Evolutionary conservation across 305 asterid genomes (phyloP).

Genomic region (Fraxinus angustifolia): DNA sequence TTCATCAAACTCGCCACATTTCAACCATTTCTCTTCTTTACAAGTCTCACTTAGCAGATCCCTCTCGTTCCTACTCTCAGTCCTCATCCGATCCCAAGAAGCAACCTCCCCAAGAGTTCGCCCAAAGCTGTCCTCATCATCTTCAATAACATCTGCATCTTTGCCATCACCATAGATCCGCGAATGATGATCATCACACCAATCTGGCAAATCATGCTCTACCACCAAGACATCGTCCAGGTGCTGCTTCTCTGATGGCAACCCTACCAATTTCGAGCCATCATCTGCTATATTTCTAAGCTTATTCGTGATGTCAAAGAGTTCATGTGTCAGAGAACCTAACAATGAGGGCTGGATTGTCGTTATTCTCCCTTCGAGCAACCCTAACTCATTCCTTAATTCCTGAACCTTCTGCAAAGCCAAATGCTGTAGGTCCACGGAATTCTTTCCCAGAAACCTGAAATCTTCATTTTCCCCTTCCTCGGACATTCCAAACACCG

Average conservation of each 20-base stretch:
- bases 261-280: slow-evolving; percentile 57
- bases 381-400: slow-evolving; percentile 66
- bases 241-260: slow-evolving; percentile 67
- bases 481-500: slow-evolving; percentile 62
- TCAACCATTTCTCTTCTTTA: slow-evolving; percentile 84
- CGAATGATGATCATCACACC: slow-evolving; percentile 82
- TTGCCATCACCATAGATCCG: slow-evolving; percentile 80
- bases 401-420: slow-evolving; percentile 79
- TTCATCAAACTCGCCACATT: slow-evolving; percentile 64
- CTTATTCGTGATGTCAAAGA: slow-evolving; percentile 60
- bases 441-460: slow-evolving; percentile 58
- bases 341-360: slow-evolving; percentile 52
- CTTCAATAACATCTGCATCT: slow-evolving; percentile 83
- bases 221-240: slow-evolving; percentile 79
- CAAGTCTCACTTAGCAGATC: slow-evolving; percentile 69
- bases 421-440: slow-evolving; percentile 63
- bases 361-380: slow-evolving; percentile 77
- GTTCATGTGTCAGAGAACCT: slow-evolving; percentile 69
- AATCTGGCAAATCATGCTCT: slow-evolving; percentile 90
- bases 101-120: slow-evolving; percentile 96
- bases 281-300: slow-evolving; percentile 66
- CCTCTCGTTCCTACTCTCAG: slow-evolving; percentile 58
- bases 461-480: slow-evolving; percentile 76
- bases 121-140: slow-evolving; percentile 94
- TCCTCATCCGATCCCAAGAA: slow-evolving; percentile 85